phyloP scores from a whole-genome alignment of 805 yeast species.

The Ogataea naganishii region DNA sequence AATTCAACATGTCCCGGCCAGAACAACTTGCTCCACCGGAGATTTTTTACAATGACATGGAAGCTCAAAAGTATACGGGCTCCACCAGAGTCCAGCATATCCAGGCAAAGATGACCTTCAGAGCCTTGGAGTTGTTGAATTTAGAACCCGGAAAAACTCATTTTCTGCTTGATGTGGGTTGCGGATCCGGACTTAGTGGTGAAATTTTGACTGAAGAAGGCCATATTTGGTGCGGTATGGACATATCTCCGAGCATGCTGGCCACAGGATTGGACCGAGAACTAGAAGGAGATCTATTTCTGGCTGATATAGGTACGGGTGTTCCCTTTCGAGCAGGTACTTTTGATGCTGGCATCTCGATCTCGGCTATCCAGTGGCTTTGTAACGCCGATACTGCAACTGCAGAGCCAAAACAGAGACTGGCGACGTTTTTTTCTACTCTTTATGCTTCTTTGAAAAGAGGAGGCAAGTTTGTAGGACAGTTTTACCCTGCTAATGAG shows the following conservation, averaged over 20 bases:
- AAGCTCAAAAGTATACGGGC: conserved; percentile 82
- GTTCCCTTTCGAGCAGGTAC: conserved; percentile 94
- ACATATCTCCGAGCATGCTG: conserved; percentile 91
- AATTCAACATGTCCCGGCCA: conserved; percentile 74
- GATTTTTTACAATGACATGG: conserved; percentile 84
- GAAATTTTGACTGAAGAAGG: conserved; percentile 92
- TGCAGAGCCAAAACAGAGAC: conserved; percentile 77
- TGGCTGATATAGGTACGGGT: conserved; percentile 91
- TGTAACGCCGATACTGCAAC: conserved; percentile 87
- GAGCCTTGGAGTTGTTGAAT: conserved; percentile 84
- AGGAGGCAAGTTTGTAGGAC: conserved; percentile 97
- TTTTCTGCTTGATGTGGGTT: conserved; percentile 83
- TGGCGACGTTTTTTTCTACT: conserved; percentile 77
- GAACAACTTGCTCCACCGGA: conserved; percentile 97
- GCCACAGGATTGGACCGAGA: conserved; percentile 91
- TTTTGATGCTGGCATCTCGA: conserved; percentile 92
- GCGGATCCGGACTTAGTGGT: conserved; percentile 95
- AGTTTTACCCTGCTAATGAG: conserved; percentile 91
- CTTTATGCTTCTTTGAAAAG: conserved; percentile 77
- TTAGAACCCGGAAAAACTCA: conserved; percentile 55
- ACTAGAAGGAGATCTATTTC: conserved; percentile 85
- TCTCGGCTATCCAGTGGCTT: conserved; percentile 95
- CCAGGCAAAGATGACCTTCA: conserved; percentile 93
- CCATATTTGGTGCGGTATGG: conserved; percentile 93
- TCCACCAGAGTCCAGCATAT: conserved; percentile 97